Evolutionary conservation across 106 monocot genomes (phyloP), one percentile per base, ranked within the genome.

Genomic region (Phalaenopsis aphrodite): DNA sequence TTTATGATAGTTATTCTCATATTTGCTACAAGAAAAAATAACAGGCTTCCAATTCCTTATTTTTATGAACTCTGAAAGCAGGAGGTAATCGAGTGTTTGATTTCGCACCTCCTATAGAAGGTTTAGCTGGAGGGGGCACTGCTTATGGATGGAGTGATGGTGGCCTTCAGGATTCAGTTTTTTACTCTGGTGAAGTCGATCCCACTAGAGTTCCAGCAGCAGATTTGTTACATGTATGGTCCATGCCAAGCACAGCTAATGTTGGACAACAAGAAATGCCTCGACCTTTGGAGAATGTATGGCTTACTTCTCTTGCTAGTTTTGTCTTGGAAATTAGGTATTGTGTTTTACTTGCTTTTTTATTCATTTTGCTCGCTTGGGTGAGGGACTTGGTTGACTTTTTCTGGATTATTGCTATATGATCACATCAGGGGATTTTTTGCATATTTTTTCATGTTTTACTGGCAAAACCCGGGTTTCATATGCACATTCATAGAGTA

Each of bases 81-180:
- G 91, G 89, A 55, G 84, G 42, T 56, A 87, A 88, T 76, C 49
- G 76, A 61, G 82, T 83, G 49, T 81, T 88, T 79, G 71, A 80
- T 82, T 68, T 52, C 52, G 82, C 88, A 39, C 94, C 94, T 67
- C 98, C 98, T 76, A 88, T 99, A 43, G 98, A 99, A 91, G 98
- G 98, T 82, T 81, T 99, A 85, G 86, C 89, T 77, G 98, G 98
- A 77, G 98, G 98, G 23, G 98, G 98, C 56, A 99, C 98, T 75
- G 80, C 87, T 75, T 94, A 99, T 88, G 98, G 98, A 47, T 99
- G 98, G 98, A 85, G 78, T 75, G 91, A 94, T 84, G 86, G 80
- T 56, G 85, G 81, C 37, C 83, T 82, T 45, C 82, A 85, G 48
- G 67, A 67, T 79, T 86, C 92, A 43, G 56, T 67, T 79, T 82